Evolutionary conservation across 352 stramenopile genomes (phyloP).

Genomic region (Phytophthora constricta): DNA sequence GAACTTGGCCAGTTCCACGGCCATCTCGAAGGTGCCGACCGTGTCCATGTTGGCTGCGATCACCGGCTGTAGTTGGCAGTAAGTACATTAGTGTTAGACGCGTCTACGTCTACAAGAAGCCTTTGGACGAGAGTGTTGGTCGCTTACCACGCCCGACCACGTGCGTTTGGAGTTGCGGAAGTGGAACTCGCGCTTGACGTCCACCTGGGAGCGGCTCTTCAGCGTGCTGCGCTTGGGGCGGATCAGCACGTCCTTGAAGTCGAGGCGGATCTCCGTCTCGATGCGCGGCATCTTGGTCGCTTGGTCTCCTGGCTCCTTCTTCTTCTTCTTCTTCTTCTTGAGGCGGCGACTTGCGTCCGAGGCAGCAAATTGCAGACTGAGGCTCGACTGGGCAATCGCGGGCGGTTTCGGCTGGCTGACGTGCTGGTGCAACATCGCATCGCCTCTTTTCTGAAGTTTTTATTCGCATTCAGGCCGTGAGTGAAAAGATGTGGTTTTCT

Average conservation of each 20-base stretch:
- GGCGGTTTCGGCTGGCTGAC: neutral
- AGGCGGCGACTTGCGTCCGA: slow-evolving; percentile 34
- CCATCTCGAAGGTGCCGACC: slow-evolving; percentile 92
- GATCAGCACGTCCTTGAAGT: slow-evolving; percentile 96
- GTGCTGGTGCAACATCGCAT: slow-evolving; percentile 22
- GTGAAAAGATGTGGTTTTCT: no score
- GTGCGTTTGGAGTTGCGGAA: slow-evolving; percentile 84
- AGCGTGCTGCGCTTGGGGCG: slow-evolving; percentile 93
- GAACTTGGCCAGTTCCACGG: slow-evolving; percentile 75
- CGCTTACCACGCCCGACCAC: slow-evolving; percentile 72
- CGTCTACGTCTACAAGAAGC: no score
- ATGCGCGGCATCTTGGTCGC: slow-evolving; percentile 79
- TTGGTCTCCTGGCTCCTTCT: slow-evolving; percentile 9
- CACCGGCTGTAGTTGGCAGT: slow-evolving; percentile 60
- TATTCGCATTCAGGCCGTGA: slow-evolving; percentile 25
- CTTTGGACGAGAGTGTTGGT: neutral
- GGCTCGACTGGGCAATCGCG: slow-evolving; percentile 11
- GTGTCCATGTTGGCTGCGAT: slow-evolving; percentile 94
- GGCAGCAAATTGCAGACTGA: slow-evolving; percentile 47
- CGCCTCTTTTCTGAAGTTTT: neutral
- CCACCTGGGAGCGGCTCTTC: slow-evolving; percentile 88
- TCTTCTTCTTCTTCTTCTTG: slow-evolving; percentile 1
- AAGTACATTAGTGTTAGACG: neutral
- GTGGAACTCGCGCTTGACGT: slow-evolving; percentile 68
- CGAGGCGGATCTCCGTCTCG: slow-evolving; percentile 90